These are phyloP conservation scores for Porcisia deanei DNA, from an alignment of 208 protist species.

Conservation along the genomic window DNA sequence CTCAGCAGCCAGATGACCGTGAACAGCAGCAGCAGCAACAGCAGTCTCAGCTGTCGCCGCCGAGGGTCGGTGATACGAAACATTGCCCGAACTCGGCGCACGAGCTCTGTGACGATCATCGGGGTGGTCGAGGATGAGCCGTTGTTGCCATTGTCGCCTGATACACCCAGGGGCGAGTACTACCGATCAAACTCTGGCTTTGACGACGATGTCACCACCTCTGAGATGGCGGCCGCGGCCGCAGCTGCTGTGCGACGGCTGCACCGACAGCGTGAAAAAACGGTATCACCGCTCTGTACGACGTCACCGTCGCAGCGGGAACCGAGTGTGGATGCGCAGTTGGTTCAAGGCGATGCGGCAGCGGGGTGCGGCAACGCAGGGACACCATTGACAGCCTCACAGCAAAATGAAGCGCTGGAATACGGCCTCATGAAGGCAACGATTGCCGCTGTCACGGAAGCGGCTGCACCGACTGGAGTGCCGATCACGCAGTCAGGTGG, in stretches of 20 bases:
- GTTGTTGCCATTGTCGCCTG: neutral
- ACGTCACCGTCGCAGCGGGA: neutral
- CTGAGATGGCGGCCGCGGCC: constrained; percentile 9
- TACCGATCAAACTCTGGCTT: neutral
- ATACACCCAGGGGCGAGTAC: neutral
- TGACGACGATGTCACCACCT: neutral
- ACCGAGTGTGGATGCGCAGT: neutral
- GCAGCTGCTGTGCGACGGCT: constrained; percentile 8
- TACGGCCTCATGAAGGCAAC: neutral
- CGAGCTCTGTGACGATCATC: constrained; percentile 9
- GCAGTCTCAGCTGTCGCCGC: constrained; percentile 1
- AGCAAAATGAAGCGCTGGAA: neutral
- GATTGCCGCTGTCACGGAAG: neutral
- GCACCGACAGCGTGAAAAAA: neutral
- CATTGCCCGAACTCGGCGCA: neutral
- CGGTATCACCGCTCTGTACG: neutral
- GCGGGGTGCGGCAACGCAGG: neutral
- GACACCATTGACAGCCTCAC: neutral
- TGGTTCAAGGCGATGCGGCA: neutral
- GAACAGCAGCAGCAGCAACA: neutral
- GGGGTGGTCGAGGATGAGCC: neutral
- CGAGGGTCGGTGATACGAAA: neutral
- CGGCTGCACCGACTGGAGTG: neutral
- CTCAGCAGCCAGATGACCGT: neutral
- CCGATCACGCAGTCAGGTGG: neutral